Conservation (phyloP, 2,329 filamentous ascomycete genomes). For the Penicillium expansum region DNA sequence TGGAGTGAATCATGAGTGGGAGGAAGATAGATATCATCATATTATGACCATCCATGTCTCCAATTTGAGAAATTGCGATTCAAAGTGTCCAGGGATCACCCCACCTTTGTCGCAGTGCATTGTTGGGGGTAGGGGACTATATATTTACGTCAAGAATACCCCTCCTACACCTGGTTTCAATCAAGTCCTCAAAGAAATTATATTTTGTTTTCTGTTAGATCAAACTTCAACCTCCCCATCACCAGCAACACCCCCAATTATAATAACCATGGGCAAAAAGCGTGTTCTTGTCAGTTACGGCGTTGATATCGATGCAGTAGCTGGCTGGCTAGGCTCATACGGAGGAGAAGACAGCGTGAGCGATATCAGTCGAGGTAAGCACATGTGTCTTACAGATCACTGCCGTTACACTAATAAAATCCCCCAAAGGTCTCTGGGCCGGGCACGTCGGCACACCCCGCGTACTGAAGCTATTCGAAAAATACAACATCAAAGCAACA, state of each 20-base stretch:
- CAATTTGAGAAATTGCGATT: not conserved
- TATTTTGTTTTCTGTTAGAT: not conserved
- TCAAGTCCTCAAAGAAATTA: not conserved
- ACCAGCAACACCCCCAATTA: not conserved
- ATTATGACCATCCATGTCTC: too few relatives aligned
- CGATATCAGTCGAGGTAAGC: slow-evolving; percentile 32
- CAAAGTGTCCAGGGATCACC: not conserved
- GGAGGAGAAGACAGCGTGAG: slow-evolving; percentile 33
- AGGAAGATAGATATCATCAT: not conserved
- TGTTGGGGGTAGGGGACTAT: not conserved
- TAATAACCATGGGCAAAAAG: slow-evolving; percentile 8
- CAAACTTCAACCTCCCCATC: not conserved
- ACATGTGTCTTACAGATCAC: not conserved
- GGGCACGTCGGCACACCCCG: slow-evolving; percentile 64
- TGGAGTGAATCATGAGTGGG: not conserved
- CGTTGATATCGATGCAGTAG: slow-evolving; percentile 35
- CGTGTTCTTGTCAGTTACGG: slow-evolving; percentile 31
- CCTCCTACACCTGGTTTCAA: not conserved
- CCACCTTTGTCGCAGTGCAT: not conserved
- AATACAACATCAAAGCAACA: slow-evolving; percentile 68
- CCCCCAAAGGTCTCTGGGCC: slow-evolving; percentile 56
- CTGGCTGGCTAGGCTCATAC: slow-evolving; percentile 36
- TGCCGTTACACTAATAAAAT: not conserved
- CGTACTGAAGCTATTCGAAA: slow-evolving; percentile 67
- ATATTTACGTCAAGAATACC: not conserved